Evolutionary conservation across 2,329 filamentous ascomycete genomes (phyloP).

Genomic region (Pseudogymnoascus sp.): DNA sequence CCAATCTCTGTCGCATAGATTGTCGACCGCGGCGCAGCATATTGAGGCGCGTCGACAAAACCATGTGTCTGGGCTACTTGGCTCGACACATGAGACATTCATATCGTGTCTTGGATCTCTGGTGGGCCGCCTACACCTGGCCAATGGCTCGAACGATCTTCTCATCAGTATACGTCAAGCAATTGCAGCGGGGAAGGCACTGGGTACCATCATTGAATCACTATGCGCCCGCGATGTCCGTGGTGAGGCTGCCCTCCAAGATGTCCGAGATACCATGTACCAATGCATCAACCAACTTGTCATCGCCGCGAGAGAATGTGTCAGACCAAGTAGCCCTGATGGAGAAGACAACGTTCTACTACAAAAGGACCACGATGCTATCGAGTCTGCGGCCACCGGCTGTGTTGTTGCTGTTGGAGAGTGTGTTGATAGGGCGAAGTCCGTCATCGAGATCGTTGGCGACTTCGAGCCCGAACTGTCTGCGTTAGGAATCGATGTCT

Average conservation of each 20-base stretch:
- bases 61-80: slow-evolving; percentile 75
- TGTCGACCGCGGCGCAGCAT: slow-evolving; percentile 53
- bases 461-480: slow-evolving; percentile 71
- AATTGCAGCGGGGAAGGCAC: slow-evolving; percentile 67
- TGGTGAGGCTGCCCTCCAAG: slow-evolving; percentile 55
- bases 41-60: slow-evolving; percentile 43
- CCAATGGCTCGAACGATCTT: slow-evolving; percentile 79
- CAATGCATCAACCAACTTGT: slow-evolving; percentile 72
- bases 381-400: slow-evolving; percentile 71
- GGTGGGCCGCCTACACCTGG: slow-evolving; percentile 79
- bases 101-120: slow-evolving; percentile 87
- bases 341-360: slow-evolving; percentile 70
- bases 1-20: slow-evolving; percentile 50
- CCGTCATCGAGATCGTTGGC: slow-evolving; percentile 77
- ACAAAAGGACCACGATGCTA: slow-evolving; percentile 65
- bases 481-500: slow-evolving; percentile 47
- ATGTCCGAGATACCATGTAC: slow-evolving; percentile 68
- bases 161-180: slow-evolving; percentile 75
- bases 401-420: slow-evolving; percentile 88
- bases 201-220: slow-evolving; percentile 72
- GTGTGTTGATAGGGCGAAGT: slow-evolving; percentile 78
- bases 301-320: slow-evolving; percentile 69
- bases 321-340: slow-evolving; percentile 58
- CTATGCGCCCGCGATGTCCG: slow-evolving; percentile 70
- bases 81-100: slow-evolving; percentile 75